These are phyloP conservation scores for Trichophyton rubrum DNA, from an alignment of 2,329 filamentous ascomycete genomes.

Conservation along the genomic window DNA sequence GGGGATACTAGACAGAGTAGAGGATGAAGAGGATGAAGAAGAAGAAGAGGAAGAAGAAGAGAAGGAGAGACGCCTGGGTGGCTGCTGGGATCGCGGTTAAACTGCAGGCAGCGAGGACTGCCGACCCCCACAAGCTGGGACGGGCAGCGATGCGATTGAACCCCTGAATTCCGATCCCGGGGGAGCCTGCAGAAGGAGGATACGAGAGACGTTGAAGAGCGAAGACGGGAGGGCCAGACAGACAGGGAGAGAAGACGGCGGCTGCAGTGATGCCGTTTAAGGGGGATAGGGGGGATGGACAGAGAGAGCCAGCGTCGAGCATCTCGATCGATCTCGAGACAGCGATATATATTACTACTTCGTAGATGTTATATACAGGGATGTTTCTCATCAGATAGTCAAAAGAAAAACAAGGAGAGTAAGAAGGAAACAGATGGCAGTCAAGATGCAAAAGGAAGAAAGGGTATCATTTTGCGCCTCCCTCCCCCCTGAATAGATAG, in stretches of 20 bases:
- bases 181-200: background rate
- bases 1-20: background rate
- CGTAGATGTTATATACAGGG: background rate
- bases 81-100: background rate
- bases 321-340: background rate
- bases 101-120: background rate
- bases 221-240: background rate
- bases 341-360: background rate
- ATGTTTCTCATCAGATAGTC: background rate
- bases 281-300: background rate
- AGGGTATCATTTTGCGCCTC: constrained; percentile 2
- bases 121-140: background rate
- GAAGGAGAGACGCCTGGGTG: background rate
- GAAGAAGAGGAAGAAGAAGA: background rate
- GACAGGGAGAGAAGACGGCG: background rate
- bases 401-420: too few relatives aligned
- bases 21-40: background rate
- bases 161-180: constrained; percentile 1
- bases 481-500: background rate
- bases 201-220: background rate
- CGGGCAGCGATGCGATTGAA: background rate
- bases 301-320: background rate
- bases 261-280: background rate
- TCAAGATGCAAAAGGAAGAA: background rate
- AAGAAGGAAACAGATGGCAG: background rate